These are phyloP conservation scores for Conidiobolus incongruus DNA, from an alignment of 371 early-diverging fungal species.

Conservation along the genomic window DNA sequence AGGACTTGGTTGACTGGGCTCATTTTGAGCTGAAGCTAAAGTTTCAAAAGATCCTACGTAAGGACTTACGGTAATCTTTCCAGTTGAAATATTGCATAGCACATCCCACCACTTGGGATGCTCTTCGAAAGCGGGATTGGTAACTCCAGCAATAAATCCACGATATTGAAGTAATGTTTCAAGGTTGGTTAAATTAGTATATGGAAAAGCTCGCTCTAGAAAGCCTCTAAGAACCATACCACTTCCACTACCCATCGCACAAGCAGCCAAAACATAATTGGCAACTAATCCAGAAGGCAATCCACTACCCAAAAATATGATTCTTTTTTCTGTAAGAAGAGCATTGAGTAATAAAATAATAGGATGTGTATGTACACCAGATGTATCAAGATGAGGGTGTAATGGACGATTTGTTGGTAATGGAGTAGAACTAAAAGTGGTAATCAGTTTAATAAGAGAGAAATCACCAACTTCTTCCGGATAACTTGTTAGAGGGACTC, in stretches of 20 bases:
- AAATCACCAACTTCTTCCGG: conserved; percentile 85
- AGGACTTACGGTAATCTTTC: conserved; percentile 72
- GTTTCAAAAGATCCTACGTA: conserved; percentile 18
- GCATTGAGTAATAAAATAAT: conserved; percentile 71
- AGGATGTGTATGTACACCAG: conserved; percentile 59
- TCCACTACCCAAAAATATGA: conserved; percentile 80
- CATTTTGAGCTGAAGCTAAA: not conserved
- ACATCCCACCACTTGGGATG: conserved; percentile 91
- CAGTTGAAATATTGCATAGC: conserved; percentile 74
- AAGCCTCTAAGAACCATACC: conserved; percentile 67
- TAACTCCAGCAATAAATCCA: conserved; percentile 90
- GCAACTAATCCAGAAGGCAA: conserved; percentile 84
- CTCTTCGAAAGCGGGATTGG: conserved; percentile 84
- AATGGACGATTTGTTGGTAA: conserved; percentile 18
- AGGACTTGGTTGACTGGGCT: not conserved
- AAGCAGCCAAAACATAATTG: conserved; percentile 75
- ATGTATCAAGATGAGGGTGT: conserved; percentile 74
- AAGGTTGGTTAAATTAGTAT: conserved; percentile 63
- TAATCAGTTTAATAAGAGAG: conserved; percentile 48
- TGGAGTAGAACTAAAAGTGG: conserved; percentile 35
- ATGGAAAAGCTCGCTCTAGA: conserved; percentile 78
- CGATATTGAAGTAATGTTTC: conserved; percentile 63
- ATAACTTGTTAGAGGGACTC: conserved; percentile 62
- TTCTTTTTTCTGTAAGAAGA: conserved; percentile 69
- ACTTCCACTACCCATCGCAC: conserved; percentile 72